phyloP scores from a whole-genome alignment of 2,329 filamentous ascomycete species.

The Talaromyces sp. region DNA sequence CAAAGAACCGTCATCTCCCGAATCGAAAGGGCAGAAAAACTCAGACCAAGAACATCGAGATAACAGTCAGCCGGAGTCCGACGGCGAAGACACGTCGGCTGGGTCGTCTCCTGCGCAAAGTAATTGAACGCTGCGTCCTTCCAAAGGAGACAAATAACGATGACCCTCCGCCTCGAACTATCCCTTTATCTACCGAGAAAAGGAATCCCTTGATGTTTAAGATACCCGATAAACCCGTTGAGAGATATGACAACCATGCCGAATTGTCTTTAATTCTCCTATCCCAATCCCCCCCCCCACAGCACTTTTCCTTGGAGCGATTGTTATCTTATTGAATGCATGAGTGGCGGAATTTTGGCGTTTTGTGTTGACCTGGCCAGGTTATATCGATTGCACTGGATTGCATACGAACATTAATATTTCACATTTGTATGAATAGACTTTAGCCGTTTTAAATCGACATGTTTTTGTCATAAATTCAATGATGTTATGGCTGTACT shows the following conservation, averaged over 20 bases:
- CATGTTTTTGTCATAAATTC: not conserved
- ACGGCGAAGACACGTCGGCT: not conserved
- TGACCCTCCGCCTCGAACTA: not conserved
- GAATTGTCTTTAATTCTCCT: not conserved
- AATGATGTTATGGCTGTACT: not conserved
- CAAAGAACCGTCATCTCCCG: constrained; percentile 20
- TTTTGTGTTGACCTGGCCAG: not conserved
- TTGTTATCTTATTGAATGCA: not conserved
- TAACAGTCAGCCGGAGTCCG: not conserved
- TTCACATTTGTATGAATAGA: not conserved
- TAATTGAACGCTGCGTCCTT: not conserved
- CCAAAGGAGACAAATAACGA: not conserved
- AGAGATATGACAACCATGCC: not conserved
- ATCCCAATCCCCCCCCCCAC: not conserved
- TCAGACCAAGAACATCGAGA: not conserved
- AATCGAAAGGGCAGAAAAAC: not conserved
- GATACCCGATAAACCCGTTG: not conserved
- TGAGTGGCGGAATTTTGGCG: not conserved
- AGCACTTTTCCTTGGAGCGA: not conserved
- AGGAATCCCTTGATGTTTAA: not conserved
- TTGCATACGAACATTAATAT: not conserved
- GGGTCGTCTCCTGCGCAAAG: not conserved
- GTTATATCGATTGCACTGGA: not conserved
- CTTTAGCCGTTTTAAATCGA: not conserved
- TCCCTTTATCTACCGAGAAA: not conserved